Conservation (phyloP, 1,284 basidiomycete species). For the Athelia sp. region DNA sequence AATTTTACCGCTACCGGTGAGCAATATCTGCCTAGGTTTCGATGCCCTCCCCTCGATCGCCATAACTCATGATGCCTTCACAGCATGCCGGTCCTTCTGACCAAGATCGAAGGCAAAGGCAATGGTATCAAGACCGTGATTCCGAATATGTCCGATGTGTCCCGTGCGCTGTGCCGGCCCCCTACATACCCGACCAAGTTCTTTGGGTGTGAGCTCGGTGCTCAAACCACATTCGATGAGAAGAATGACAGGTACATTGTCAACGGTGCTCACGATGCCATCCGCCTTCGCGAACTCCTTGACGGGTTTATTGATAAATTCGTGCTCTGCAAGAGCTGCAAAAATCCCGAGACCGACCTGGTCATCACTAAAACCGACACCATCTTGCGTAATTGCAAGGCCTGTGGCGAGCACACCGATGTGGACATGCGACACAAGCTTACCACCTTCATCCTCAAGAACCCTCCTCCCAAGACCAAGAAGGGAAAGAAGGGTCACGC, state of each 20-base stretch:
- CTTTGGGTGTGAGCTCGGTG: conserved; percentile 98
- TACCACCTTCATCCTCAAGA: conserved; percentile 95
- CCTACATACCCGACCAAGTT: conserved; percentile 98
- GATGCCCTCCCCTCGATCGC: not conserved
- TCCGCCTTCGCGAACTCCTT: conserved; percentile 91
- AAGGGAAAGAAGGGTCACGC: conserved; percentile 62
- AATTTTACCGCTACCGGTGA: conserved; percentile 85
- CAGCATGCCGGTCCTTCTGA: conserved; percentile 92
- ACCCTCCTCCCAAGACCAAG: conserved; percentile 87
- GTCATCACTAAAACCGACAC: conserved; percentile 79
- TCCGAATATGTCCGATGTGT: conserved; percentile 98
- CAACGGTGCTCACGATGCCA: conserved; percentile 93
- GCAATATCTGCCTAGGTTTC: conserved; percentile 20
- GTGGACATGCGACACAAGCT: conserved; percentile 99
- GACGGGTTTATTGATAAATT: conserved; percentile 98
- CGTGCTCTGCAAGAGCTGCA: conserved; percentile 96
- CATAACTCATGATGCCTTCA: conserved; percentile 11
- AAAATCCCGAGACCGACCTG: conserved; percentile 98
- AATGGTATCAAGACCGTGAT: conserved; percentile 99
- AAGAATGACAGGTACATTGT: conserved; percentile 98
- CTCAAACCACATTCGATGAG: conserved; percentile 95
- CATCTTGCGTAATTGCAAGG: conserved; percentile 97
- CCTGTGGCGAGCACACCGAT: conserved; percentile 88
- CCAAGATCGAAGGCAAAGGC: conserved; percentile 98
- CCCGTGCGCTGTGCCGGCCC: conserved; percentile 91